phyloP scores from a whole-genome alignment of 2,329 filamentous ascomycete species.

The Sporothrix luriei region DNA sequence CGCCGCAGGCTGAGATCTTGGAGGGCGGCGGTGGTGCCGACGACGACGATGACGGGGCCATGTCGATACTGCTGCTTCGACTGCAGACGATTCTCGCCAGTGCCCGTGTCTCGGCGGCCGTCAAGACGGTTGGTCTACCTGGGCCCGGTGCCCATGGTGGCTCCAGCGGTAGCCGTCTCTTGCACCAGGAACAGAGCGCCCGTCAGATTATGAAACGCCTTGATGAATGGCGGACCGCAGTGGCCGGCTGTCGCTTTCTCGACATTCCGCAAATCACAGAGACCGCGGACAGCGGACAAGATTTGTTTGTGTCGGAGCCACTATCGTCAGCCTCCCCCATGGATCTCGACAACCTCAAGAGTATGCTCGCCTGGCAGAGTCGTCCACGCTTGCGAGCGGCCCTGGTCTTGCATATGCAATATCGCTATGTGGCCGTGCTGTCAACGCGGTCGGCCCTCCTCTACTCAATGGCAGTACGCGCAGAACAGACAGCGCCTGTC shows the following conservation, averaged over 20 bases:
- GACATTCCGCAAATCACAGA: slow-evolving; percentile 16
- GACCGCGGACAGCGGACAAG: not conserved
- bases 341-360: slow-evolving; percentile 14
- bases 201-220: slow-evolving; percentile 12
- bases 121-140: slow-evolving; percentile 10
- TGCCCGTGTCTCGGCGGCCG: slow-evolving; percentile 9
- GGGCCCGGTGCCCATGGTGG: not conserved
- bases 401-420: slow-evolving; percentile 22
- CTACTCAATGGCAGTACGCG: not conserved
- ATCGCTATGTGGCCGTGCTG: slow-evolving; percentile 14
- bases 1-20: not conserved
- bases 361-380: slow-evolving; percentile 21
- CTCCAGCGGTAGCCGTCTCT: not conserved
- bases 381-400: slow-evolving; percentile 4
- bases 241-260: not conserved
- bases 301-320: not conserved
- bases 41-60: slow-evolving; percentile 23
- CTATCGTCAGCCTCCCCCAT: not conserved
- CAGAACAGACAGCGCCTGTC: not conserved
- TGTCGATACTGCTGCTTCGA: not conserved
- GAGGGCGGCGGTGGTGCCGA: slow-evolving; percentile 20
- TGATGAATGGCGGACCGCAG: not conserved
- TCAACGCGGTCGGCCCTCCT: slow-evolving; percentile 5
- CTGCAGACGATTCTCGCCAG: slow-evolving; percentile 5
- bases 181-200: slow-evolving; percentile 14